Conservation (phyloP, 1,284 basidiomycete species). For the Sphaerobolus stellatus region DNA sequence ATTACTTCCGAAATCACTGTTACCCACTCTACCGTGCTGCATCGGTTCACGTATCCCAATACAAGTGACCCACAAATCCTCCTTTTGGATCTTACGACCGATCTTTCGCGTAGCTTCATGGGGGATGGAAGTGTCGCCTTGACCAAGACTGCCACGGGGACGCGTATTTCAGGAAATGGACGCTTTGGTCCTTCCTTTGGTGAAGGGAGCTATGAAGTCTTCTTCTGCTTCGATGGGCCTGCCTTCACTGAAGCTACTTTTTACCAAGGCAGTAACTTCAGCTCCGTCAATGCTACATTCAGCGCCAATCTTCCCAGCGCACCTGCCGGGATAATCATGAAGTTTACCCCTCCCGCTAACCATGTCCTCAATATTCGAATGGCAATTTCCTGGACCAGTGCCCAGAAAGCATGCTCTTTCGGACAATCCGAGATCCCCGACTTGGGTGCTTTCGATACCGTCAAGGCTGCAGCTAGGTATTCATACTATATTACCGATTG, state of each 20-base stretch:
- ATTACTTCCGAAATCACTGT: conserved; percentile 60
- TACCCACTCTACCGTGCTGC: conserved; percentile 53
- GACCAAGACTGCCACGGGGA: not conserved
- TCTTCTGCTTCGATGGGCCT: conserved; percentile 9
- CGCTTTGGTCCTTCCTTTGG: conserved; percentile 9
- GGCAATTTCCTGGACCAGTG: conserved; percentile 61
- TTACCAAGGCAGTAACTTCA: not conserved
- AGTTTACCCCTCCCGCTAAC: not conserved
- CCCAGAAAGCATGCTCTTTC: conserved; percentile 57
- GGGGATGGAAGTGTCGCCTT: conserved; percentile 47
- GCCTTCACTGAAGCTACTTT: conserved; percentile 9
- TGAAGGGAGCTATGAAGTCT: conserved; percentile 10
- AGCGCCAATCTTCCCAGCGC: not conserved
- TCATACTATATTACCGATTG: not conserved
- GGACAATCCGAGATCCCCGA: conserved; percentile 61
- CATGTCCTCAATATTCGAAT: conserved; percentile 8
- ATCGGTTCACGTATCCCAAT: conserved; percentile 50
- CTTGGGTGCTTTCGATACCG: conserved; percentile 50
- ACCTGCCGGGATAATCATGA: conserved; percentile 7
- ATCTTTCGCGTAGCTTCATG: conserved; percentile 54
- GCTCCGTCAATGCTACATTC: not conserved
- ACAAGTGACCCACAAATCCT: conserved; percentile 42
- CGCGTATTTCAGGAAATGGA: conserved; percentile 11
- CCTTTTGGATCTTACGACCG: conserved; percentile 57
- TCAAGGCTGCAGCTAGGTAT: conserved; percentile 33